Conservation (phyloP, 2,329 filamentous ascomycete genomes). For the Grosmannia serpens region DNA sequence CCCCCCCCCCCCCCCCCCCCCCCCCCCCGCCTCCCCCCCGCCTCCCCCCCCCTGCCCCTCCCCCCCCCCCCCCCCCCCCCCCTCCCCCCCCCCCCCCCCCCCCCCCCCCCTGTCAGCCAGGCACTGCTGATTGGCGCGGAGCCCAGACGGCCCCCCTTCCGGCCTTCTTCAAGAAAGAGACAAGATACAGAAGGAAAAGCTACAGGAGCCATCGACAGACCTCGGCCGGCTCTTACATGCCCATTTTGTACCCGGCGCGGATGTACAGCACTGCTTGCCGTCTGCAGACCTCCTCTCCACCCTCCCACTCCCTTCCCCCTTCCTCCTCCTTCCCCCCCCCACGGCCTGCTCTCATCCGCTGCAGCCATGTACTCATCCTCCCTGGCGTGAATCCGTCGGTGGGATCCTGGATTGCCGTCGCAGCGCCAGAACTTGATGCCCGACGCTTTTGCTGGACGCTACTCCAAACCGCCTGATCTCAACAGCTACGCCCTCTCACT, state of each 20-base stretch:
- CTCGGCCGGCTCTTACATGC: background rate
- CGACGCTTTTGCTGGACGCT: background rate
- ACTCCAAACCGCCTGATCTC: background rate
- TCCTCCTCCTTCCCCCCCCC: too few relatives aligned
- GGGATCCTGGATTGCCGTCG: too few relatives aligned
- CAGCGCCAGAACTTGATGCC: background rate
- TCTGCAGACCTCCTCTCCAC: background rate
- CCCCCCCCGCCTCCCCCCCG: too few relatives aligned
- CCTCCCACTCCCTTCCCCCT: too few relatives aligned
- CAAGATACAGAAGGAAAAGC: background rate
- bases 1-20: too few relatives aligned
- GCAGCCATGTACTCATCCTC: background rate
- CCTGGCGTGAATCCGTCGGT: background rate
- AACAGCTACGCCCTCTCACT: background rate
- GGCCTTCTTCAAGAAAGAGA: background rate
- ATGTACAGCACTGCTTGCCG: background rate
- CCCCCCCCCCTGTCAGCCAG: background rate
- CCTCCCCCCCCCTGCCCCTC: too few relatives aligned
- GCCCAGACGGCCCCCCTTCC: background rate
- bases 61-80: too few relatives aligned
- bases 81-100: background rate
- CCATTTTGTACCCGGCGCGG: background rate
- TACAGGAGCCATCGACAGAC: background rate
- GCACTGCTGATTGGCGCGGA: background rate
- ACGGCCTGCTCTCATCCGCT: background rate